A percentile compares a stretch with the other conserved stretches of the same genome.
phyloP scores from a whole-genome alignment of 2,329 filamentous ascomycete genomes.

The Aspergillus sp. region DNA sequence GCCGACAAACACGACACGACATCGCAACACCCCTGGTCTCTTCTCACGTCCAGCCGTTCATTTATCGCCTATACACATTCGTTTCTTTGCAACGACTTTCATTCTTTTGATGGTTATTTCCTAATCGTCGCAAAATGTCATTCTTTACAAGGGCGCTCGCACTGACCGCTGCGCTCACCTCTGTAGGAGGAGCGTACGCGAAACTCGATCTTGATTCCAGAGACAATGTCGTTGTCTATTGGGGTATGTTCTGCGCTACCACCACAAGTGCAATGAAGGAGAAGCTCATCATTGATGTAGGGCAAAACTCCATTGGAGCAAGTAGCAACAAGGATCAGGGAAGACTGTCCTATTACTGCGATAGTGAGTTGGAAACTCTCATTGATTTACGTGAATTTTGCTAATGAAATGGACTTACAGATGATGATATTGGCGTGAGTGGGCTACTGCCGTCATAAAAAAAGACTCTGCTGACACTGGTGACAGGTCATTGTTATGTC shows the following conservation, averaged over 20 bases:
- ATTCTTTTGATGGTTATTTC: not conserved
- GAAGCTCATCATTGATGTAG: conserved; percentile 6
- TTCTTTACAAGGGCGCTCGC: conserved; percentile 16
- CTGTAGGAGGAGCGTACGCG: conserved; percentile 27
- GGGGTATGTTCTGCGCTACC: conserved; percentile 37
- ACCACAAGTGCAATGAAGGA: not conserved
- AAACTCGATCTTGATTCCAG: conserved; percentile 38
- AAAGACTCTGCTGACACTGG: conserved; percentile 7
- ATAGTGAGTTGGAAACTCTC: conserved; percentile 36
- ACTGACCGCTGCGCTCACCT: conserved; percentile 21
- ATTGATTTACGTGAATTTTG: not conserved
- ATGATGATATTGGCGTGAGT: conserved; percentile 19
- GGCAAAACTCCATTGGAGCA: conserved; percentile 55
- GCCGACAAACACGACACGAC: not conserved
- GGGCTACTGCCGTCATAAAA: not conserved
- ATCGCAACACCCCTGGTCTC: not conserved
- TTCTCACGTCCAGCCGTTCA: not conserved
- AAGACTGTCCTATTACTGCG: conserved; percentile 51
- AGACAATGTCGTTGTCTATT: conserved; percentile 57
- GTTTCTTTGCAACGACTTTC: not conserved
- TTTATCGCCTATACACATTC: conserved; percentile 2
- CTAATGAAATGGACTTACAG: conserved; percentile 13
- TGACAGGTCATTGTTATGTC: conserved; percentile 54
- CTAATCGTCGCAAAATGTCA: conserved; percentile 16
- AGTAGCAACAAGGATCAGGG: conserved; percentile 44